phyloP scores from a whole-genome alignment of 495 filamentous ascomycete genomes.

The Xylaria grammica region DNA sequence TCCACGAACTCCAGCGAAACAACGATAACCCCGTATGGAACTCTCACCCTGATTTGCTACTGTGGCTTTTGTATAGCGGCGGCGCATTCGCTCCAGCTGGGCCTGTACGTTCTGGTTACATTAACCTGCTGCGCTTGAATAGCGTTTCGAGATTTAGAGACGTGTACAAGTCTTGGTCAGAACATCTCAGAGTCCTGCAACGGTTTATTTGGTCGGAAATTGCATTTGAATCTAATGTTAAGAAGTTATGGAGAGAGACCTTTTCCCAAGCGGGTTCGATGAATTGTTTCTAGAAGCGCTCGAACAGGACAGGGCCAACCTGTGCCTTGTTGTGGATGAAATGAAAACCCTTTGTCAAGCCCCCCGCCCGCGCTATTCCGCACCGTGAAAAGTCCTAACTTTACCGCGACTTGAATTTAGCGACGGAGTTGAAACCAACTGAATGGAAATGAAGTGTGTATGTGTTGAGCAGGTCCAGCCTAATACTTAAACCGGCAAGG shows the following conservation, averaged over 20 bases:
- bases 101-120: slow-evolving; percentile 38
- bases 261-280: neutral
- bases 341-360: no score
- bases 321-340: no score
- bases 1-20: slow-evolving; percentile 36
- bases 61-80: slow-evolving; percentile 46
- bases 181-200: slow-evolving; percentile 36
- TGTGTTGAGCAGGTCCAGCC: no score
- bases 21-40: slow-evolving; percentile 37
- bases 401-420: no score
- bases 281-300: no score
- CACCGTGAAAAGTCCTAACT: no score
- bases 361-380: no score
- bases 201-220: slow-evolving; percentile 49
- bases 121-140: slow-evolving; percentile 34
- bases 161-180: slow-evolving; percentile 33
- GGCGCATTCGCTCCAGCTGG: slow-evolving; percentile 45
- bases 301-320: no score
- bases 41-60: slow-evolving; percentile 35
- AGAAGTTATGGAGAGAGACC: slow-evolving; percentile 39
- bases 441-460: no score
- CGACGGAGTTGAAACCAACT: no score
- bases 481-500: no score
- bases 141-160: neutral
- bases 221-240: slow-evolving; percentile 38